These are phyloP conservation scores for Pleurotus eryngii DNA, from an alignment of 768 basidiomycete species.

Conservation along the genomic window DNA sequence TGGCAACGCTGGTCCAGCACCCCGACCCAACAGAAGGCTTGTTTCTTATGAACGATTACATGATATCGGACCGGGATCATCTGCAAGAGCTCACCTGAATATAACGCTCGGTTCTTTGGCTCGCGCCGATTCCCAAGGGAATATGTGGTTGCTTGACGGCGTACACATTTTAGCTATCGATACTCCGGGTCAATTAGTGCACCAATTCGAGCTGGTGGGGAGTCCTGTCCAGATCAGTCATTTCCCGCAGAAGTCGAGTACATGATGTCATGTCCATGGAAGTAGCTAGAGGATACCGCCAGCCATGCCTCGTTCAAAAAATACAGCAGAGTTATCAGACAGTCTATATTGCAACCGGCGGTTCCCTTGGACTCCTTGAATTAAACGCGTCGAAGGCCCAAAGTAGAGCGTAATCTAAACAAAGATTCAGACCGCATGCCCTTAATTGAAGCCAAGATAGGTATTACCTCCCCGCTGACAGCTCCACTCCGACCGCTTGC, in stretches of 20 bases:
- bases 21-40: slow-evolving; percentile 50
- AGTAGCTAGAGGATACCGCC: slow-evolving; percentile 49
- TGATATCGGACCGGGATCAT: slow-evolving; percentile 22
- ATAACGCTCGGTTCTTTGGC: slow-evolving; percentile 49
- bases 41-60: slow-evolving; percentile 43
- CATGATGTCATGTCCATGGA: not conserved
- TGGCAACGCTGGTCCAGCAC: slow-evolving; percentile 44
- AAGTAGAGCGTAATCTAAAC: slow-evolving; percentile 61
- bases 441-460: not conserved
- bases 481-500: slow-evolving; percentile 74
- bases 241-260: slow-evolving; percentile 31
- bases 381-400: slow-evolving; percentile 37
- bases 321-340: slow-evolving; percentile 59
- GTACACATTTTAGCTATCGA: slow-evolving; percentile 42
- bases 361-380: slow-evolving; percentile 36
- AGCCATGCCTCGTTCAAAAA: slow-evolving; percentile 73
- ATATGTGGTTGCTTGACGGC: slow-evolving; percentile 42
- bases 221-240: slow-evolving; percentile 32
- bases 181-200: slow-evolving; percentile 33
- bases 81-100: slow-evolving; percentile 27
- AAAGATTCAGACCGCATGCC: not conserved
- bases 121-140: slow-evolving; percentile 43
- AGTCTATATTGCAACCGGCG: slow-evolving; percentile 68
- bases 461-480: slow-evolving; percentile 70
- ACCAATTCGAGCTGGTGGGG: slow-evolving; percentile 42